These are phyloP conservation scores for Aureobasidium zeae DNA, from an alignment of 2,329 filamentous ascomycete genomes.

Conservation along the genomic window DNA sequence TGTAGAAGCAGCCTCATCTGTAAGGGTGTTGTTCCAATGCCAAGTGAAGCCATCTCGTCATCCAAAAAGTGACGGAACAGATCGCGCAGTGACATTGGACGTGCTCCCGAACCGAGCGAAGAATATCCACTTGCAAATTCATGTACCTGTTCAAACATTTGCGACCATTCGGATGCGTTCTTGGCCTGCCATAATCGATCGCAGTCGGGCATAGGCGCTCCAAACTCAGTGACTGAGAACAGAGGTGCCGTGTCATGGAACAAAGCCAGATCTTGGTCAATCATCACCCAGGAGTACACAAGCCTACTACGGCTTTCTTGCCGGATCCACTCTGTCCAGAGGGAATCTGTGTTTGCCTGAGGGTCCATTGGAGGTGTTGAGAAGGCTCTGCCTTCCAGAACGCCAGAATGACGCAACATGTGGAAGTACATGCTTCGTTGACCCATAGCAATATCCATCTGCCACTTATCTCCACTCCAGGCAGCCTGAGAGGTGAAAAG, in stretches of 20 bases:
- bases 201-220: constrained; percentile 53
- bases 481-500: constrained; percentile 59
- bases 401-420: constrained; percentile 61
- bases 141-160: constrained; percentile 50
- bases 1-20: constrained; percentile 60
- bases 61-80: constrained; percentile 60
- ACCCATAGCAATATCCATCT: constrained; percentile 68
- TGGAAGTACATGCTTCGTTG: constrained; percentile 64
- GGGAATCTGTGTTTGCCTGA: constrained; percentile 39
- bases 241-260: constrained; percentile 56
- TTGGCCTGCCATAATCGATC: constrained; percentile 56
- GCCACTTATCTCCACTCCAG: constrained; percentile 69
- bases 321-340: constrained; percentile 57
- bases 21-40: constrained; percentile 44
- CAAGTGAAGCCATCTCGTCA: constrained; percentile 48
- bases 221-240: constrained; percentile 56
- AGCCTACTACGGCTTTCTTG: constrained; percentile 57
- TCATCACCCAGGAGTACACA: constrained; percentile 67
- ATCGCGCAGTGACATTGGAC: constrained; percentile 52
- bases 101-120: constrained; percentile 43
- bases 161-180: constrained; percentile 50
- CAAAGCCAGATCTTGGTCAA: constrained; percentile 61
- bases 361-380: constrained; percentile 40
- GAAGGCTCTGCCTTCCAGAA: constrained; percentile 43
- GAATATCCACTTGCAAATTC: constrained; percentile 45